Evolutionary conservation across 108 stramenopile species (phyloP).

Genomic region (Parmales sp.): DNA sequence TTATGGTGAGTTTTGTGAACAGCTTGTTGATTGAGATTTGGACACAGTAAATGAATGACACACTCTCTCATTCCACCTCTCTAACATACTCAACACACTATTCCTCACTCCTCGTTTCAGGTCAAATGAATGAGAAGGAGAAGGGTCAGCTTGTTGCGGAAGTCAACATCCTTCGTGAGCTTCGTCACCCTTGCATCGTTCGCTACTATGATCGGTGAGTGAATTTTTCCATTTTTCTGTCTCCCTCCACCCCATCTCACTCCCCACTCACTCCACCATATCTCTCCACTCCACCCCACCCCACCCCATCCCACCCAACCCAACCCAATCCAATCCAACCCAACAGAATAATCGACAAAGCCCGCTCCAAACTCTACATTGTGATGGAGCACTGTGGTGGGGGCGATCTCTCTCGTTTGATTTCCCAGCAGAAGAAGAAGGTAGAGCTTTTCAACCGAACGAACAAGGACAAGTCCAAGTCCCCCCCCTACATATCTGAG

Average conservation of each 20-base stretch:
- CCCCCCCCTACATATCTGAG: no score
- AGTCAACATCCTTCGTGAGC: background rate
- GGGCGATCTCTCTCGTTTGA: constrained; percentile 28
- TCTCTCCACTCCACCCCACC: no score
- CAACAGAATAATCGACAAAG: constrained; percentile 33
- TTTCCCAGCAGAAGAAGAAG: background rate
- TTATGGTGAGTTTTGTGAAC: no score
- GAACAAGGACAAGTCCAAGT: background rate
- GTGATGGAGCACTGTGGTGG: constrained; percentile 50
- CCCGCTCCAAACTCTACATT: constrained; percentile 37
- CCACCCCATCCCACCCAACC: no score
- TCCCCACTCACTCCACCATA: no score
- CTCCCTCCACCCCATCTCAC: background rate
- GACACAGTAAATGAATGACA: no score
- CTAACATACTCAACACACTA: no score
- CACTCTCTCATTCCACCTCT: no score
- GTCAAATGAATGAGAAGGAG: background rate
- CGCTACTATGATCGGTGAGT: constrained; percentile 42
- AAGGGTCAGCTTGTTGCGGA: background rate
- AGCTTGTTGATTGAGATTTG: no score
- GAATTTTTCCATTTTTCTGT: background rate
- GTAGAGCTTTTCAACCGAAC: background rate
- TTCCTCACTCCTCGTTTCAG: no score
- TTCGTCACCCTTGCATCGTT: constrained; percentile 51
- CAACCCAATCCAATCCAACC: background rate